Base-by-base conservation (phyloP, 1,284 basidiomycete species). In the Ceratobasidium papillatum region DNA sequence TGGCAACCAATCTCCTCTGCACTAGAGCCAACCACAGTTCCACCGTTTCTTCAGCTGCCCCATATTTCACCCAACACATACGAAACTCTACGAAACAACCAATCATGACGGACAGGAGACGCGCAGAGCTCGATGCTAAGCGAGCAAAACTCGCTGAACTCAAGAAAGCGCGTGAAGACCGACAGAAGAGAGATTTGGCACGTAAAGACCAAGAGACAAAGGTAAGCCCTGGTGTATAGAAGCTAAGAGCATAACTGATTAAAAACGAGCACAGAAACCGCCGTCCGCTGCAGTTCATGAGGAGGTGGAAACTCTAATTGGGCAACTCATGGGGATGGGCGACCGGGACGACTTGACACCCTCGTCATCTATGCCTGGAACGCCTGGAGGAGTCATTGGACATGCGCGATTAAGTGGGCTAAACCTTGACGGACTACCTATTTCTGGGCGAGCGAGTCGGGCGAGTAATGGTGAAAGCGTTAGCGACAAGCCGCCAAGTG, bases 91-190 rank as follows among this genome's bases (percentile, higher is more conserved):
- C 7, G 22, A 45, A 62, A 25, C 36, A 11, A 1, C 3, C n/a
- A 71, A 38, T 2, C 38, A 81, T 82, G 80, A 81, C 80, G 25
- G 85, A 86, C 74, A 81, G 83, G 74, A 86, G 91, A 49, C 83
- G 90, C 79, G 88, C 91, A 79, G 96, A 98, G 84, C 94, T 99
- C 77, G 95, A 96, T 83, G 94, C 92, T 51, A 99, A 99, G 84
- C 87, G 91, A 75, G 89, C 90, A 7, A 96, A 95, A 82, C 90
- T 99, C 52, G 94, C 90, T 61, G 94, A 96, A 77, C 86, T 96
- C 36, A 87, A 91, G 75, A 88, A 90, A 79, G 91, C 89, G 49
- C 84, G 94, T 51, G 88, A 88, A 61, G 89, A 91, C 76, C 65
- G 77, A 59, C 64, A 76, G 73, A 89, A 90, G 56, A 84, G 83